Evolutionary conservation across 306 rosid genomes (phyloP), one percentile per base, ranked within the genome.

Genomic region (Quillaja saponaria): DNA sequence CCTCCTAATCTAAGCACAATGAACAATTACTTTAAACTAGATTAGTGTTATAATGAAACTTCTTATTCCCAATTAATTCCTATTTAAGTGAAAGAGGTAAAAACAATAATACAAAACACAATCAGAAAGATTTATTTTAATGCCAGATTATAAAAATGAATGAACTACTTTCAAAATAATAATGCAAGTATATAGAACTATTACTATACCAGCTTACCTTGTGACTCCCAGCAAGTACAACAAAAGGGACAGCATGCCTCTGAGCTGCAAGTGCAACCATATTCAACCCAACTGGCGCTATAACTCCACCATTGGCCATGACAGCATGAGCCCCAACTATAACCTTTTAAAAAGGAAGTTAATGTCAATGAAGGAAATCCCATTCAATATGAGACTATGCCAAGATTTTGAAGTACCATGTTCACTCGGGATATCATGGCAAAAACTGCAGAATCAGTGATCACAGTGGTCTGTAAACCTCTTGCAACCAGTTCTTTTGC

Each of bases 181-280:
- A n/a, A 6, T 10, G 40, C 40, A 37, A 37, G 10, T 37, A 37
- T 37, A 6, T 37, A 6, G 6, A 5, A 37, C 40, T 37, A 37
- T 37, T 10, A 5, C 40, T 39, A 8, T 39, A 39, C 44, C 44
- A 39, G 2, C 35, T 47, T 61, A 94, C 99, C 97, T 94, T 94
- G 81, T 94, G 99, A 83, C 90, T 94, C 4, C 99, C 99, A 35
- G 96, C 97, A 66, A 94, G 96, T 34, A 94, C 96, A 40, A 87
- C 99, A 87, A 90, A 94, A 48, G 97, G 99, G 47, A 94, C 97
- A 44, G 97, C 96, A 73, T 94, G 99, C 86, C 90, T 87, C 68
- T 83, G 80, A 49, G 99, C 99, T 54, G 99, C 97, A 78, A 94
- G 99, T 58, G 97, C 96, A 72, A 89, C 91, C 99, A 94, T 94